phyloP scores from a whole-genome alignment of 257 asterid species.

The Capsicum rhomboideum region DNA sequence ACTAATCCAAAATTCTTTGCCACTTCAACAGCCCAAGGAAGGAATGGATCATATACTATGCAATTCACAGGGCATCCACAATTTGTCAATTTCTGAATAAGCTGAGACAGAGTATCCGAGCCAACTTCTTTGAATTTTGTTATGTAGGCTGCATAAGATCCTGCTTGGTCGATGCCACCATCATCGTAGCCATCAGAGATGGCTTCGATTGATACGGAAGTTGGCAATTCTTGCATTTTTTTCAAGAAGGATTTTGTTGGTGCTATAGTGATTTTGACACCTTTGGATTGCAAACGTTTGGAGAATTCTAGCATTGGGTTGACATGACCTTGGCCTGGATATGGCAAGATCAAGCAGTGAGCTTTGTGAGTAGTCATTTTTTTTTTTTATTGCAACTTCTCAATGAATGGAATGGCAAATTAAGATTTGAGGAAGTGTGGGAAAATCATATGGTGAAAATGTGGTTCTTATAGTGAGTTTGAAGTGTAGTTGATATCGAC shows the following conservation, averaged over 20 bases:
- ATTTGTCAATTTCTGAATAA: background rate
- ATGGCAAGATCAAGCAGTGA: too few relatives aligned
- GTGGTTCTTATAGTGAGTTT: too few relatives aligned
- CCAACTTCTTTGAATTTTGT: slow-evolving; percentile 19
- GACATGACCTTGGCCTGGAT: too few relatives aligned
- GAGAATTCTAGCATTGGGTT: slow-evolving; percentile 8
- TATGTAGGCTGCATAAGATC: slow-evolving; percentile 16
- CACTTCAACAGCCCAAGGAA: slow-evolving; percentile 20
- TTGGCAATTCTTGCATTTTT: slow-evolving; percentile 7
- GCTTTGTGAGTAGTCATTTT: too few relatives aligned
- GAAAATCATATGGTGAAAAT: too few relatives aligned
- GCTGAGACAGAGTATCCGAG: background rate
- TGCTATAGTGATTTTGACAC: slow-evolving; percentile 14
- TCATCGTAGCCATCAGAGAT: slow-evolving; percentile 13
- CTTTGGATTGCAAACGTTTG: slow-evolving; percentile 24
- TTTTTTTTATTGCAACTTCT: too few relatives aligned
- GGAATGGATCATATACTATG: slow-evolving; percentile 11
- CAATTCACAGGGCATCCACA: slow-evolving; percentile 3
- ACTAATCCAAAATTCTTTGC: background rate
- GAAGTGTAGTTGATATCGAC: too few relatives aligned
- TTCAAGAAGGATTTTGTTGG: slow-evolving; percentile 15
- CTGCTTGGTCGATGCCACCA: background rate
- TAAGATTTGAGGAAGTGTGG: too few relatives aligned
- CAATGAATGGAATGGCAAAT: background rate
- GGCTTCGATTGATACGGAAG: slow-evolving; percentile 12